Conservation (phyloP, 75 land plant species). For the Picea sitchensis region DNA sequence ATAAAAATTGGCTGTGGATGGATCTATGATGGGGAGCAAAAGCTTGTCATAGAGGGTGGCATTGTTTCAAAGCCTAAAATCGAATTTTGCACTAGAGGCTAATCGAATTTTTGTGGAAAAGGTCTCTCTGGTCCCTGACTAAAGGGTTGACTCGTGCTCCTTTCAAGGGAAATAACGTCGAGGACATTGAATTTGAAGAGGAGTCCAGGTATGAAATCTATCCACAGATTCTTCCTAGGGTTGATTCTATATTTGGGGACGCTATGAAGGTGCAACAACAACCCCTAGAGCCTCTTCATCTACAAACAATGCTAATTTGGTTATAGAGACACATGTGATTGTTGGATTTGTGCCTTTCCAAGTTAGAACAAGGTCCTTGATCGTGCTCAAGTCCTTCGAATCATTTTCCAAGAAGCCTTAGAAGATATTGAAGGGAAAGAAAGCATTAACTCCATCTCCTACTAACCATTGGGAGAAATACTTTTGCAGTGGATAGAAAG, state of each 20-base stretch:
- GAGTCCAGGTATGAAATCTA: neutral
- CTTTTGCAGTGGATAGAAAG: neutral
- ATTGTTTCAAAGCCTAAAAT: no score
- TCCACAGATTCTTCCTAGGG: neutral
- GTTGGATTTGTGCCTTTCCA: slow-evolving; percentile 12
- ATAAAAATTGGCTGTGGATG: no score
- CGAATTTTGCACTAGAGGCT: no score
- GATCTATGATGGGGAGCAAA: no score
- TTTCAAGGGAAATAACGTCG: neutral
- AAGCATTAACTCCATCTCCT: neutral
- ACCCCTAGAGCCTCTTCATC: neutral
- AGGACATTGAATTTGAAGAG: neutral
- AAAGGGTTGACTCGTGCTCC: neutral
- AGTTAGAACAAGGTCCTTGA: neutral
- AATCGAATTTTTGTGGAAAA: no score
- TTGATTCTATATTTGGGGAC: neutral
- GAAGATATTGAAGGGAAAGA: no score
- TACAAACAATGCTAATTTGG: neutral
- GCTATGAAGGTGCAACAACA: neutral
- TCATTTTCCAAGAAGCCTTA: no score
- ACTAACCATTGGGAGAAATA: neutral
- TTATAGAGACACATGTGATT: neutral
- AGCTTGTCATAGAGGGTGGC: no score
- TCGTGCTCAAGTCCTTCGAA: neutral
- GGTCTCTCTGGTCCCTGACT: neutral